Evolutionary conservation across 192 early-diverging fungal species (phyloP), one percentile per base, ranked within the genome.

Genomic region (Coemansia sp.): DNA sequence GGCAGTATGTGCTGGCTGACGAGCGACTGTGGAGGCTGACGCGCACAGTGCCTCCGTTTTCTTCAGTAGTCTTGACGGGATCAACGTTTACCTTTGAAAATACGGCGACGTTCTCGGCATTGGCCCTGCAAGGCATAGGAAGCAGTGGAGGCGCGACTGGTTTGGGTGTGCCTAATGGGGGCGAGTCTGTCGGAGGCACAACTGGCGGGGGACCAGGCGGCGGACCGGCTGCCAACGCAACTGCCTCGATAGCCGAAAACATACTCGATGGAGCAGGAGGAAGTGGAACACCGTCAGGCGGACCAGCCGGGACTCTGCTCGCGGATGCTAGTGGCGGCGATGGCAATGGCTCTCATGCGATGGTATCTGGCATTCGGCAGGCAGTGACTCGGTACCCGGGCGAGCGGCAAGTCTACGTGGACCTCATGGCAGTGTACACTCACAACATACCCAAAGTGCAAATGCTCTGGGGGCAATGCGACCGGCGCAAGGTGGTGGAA

Each of bases 401-500:
- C 0, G 77, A 78, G 62, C 73, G 77, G 7, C 81, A 84, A 52
- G 73, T 67, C 38, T 84, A 84, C 21, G 73, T 84, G 14, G 81
- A 84, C 33, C 66, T 78, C 35, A 75, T 84, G 55, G 39, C 73
- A 0, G 70, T 65, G 14, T 75, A 78, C 37, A 62, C 73, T 40
- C 67, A 73, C 32, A 76, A 73, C 44, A 46, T 84, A 0, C 68
- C 76, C 23, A 58, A 70, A 2, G 74, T 68, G 55, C 70, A 69
- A 38, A 21, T 62, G 26, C 68, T 84, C 37, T 84, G 76, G 37
- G 84, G 88, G 8, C 89, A 89, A 32, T 75, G 92, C 0, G 74
- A 84, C 0, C 72, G 89, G 14, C 68, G 78, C 19, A 87, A 85
- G 46, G 60, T 97, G 2, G 84, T 97, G 0, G 96, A 96, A 38